Percentiles rank a stretch among this genome's conserved stretches.
Evolutionary conservation across 768 basidiomycete species (phyloP).

Genomic region (Russula earlei): DNA sequence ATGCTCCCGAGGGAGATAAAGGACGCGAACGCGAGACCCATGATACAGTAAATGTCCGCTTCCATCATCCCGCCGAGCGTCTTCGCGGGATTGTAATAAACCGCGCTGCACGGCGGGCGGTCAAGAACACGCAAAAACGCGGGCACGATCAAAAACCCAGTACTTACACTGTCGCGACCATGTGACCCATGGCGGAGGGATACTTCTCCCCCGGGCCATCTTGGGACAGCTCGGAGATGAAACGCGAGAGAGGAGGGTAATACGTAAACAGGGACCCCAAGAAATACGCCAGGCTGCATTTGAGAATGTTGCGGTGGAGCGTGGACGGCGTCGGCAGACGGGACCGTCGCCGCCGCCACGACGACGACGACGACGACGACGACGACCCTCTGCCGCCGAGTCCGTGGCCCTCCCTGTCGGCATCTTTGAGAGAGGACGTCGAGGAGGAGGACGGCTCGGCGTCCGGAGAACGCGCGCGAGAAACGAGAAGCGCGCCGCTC

Average conservation of each 20-base stretch:
- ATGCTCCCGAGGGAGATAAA: slow-evolving; percentile 69
- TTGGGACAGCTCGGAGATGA: slow-evolving; percentile 54
- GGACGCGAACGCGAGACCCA: slow-evolving; percentile 60
- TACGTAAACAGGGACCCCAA: slow-evolving; percentile 91
- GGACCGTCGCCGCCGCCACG: slow-evolving; percentile 5
- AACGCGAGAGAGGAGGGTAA: slow-evolving; percentile 57
- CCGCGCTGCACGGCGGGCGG: slow-evolving; percentile 41
- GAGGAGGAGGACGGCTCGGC: background rate
- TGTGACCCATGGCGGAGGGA: slow-evolving; percentile 78
- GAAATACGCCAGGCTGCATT: slow-evolving; percentile 88
- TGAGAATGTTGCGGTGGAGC: slow-evolving; percentile 59
- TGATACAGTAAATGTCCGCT: slow-evolving; percentile 71
- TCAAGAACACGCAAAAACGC: background rate
- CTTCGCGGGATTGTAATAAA: slow-evolving; percentile 92
- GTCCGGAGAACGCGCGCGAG: background rate
- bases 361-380: too few relatives aligned
- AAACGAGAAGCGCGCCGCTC: background rate
- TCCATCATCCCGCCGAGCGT: slow-evolving; percentile 90
- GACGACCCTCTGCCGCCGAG: too few relatives aligned
- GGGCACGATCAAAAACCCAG: too few relatives aligned
- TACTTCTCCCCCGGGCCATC: slow-evolving; percentile 35
- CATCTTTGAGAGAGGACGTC: background rate
- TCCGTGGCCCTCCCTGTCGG: background rate
- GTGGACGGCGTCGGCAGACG: slow-evolving; percentile 36
- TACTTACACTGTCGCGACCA: slow-evolving; percentile 86